Evolutionary conservation across 2,329 filamentous ascomycete genomes (phyloP).

Genomic region (Rhexocercosporidium sp.): DNA sequence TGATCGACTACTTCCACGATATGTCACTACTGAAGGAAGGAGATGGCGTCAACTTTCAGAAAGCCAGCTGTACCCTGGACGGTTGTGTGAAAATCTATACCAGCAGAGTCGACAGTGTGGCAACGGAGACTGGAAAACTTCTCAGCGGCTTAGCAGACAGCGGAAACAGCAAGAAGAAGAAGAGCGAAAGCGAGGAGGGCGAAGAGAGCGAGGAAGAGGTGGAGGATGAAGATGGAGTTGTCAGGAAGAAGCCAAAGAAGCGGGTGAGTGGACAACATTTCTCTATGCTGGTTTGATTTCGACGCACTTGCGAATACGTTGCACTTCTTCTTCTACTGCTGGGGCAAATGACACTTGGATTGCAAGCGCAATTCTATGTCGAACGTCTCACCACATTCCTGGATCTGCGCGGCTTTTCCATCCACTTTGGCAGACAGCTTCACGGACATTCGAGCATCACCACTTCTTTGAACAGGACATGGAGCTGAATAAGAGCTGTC

Average conservation of each 20-base stretch:
- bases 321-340: not conserved
- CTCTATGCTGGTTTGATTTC: slow-evolving; percentile 3
- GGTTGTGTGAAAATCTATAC: slow-evolving; percentile 99
- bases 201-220: slow-evolving; percentile 70
- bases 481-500: slow-evolving; percentile 1
- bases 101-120: slow-evolving; percentile 95
- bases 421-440: not conserved
- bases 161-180: slow-evolving; percentile 74
- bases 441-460: not conserved
- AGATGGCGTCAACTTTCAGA: slow-evolving; percentile 97
- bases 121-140: slow-evolving; percentile 94
- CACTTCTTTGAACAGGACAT: not conserved
- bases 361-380: slow-evolving; percentile 9
- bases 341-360: not conserved
- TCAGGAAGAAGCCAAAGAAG: slow-evolving; percentile 70
- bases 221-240: slow-evolving; percentile 59
- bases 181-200: slow-evolving; percentile 67
- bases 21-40: slow-evolving; percentile 98
- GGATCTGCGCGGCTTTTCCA: not conserved
- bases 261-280: slow-evolving; percentile 59
- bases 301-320: not conserved
- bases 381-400: not conserved
- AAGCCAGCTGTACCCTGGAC: slow-evolving; percentile 95
- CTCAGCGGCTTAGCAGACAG: slow-evolving; percentile 92
- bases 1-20: slow-evolving; percentile 99